Evolutionary conservation across 148 eudicot species (phyloP), one percentile per base, ranked within the genome.

Genomic region (Vaccinium darrowii): DNA sequence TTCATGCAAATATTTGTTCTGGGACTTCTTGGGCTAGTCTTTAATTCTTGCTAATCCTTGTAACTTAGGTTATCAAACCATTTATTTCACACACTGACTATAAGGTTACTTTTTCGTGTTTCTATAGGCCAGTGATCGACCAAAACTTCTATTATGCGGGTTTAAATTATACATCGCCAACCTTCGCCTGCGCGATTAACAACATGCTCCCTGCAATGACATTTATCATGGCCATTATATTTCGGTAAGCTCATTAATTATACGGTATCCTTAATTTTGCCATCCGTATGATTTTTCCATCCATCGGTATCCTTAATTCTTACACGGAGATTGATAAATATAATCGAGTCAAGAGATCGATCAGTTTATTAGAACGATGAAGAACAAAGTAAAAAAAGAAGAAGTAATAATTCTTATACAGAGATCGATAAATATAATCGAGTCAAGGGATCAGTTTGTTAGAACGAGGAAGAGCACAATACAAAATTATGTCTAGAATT

Each of bases 121-220:
- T 47, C 47, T 43, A 4, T 5, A 96, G 99, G 90, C 99, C 98
- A 0, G 97, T 97, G 79, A 95, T 97, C 25, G 99, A 97, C 86
- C 98, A 97, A 62, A 97, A 97, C 73, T 93, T 97, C 86, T 97
- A 97, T 89, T 97, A 97, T 47, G 93, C 94, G 50, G 99, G 99
- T 0, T 84, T 97, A 69, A 97, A 97, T 54, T 95, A 89, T 84
- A 97, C 99, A 1, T 94, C 99, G 4, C 98, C 99, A 16, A 97
- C 99, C 27, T 97, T 93, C 85, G 92, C 99, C 3, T 94, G 98
- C 56, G 99, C 99, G 78, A 94, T 97, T 95, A 94, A 96, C 87
- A 97, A 97, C 91, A 97, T 97, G 98, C 93, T 97, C 36, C 98
- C 99, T 2, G 99, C 99, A 63, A 93, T 97, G 98, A 97, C 98